These are phyloP conservation scores for Colletotrichum simmondsii DNA, from an alignment of 2,329 filamentous ascomycete species.

Conservation along the genomic window DNA sequence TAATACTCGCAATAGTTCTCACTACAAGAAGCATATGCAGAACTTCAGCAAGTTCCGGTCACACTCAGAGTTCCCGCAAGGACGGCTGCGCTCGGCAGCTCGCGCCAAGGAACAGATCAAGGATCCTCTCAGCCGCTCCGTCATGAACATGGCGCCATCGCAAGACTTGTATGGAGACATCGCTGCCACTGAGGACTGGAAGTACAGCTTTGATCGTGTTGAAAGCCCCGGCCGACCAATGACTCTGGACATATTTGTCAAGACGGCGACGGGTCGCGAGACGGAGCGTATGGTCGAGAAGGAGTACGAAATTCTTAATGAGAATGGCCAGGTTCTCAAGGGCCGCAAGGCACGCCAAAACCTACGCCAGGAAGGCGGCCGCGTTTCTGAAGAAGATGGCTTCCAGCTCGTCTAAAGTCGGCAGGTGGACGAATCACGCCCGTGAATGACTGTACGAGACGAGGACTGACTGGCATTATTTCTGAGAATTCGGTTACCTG, in stretches of 20 bases:
- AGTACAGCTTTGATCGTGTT: slow-evolving; percentile 56
- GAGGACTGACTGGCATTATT: not conserved
- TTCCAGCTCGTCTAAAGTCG: slow-evolving; percentile 52
- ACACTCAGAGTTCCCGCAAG: slow-evolving; percentile 39
- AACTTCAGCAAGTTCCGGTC: slow-evolving; percentile 52
- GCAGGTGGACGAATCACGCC: not conserved
- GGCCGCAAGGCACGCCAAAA: slow-evolving; percentile 55
- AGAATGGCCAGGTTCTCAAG: slow-evolving; percentile 55
- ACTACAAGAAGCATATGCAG: slow-evolving; percentile 37
- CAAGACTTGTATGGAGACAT: slow-evolving; percentile 19
- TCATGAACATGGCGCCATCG: slow-evolving; percentile 45
- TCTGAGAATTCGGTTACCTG: not conserved
- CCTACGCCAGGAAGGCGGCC: slow-evolving; percentile 46
- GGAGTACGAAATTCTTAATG: slow-evolving; percentile 60
- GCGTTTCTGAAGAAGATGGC: slow-evolving; percentile 48
- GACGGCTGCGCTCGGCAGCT: slow-evolving; percentile 46
- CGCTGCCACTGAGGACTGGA: slow-evolving; percentile 45
- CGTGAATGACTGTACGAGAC: not conserved
- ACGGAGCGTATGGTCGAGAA: slow-evolving; percentile 58
- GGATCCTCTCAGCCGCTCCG: slow-evolving; percentile 47
- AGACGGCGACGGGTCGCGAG: slow-evolving; percentile 45
- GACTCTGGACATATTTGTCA: slow-evolving; percentile 52
- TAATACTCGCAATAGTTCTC: slow-evolving; percentile 14
- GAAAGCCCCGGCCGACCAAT: slow-evolving; percentile 52
- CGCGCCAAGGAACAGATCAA: slow-evolving; percentile 48